Evolutionary conservation across 257 asterid genomes (phyloP), one percentile per base, ranked within the genome.

Genomic region (Nicotiana benthamiana): DNA sequence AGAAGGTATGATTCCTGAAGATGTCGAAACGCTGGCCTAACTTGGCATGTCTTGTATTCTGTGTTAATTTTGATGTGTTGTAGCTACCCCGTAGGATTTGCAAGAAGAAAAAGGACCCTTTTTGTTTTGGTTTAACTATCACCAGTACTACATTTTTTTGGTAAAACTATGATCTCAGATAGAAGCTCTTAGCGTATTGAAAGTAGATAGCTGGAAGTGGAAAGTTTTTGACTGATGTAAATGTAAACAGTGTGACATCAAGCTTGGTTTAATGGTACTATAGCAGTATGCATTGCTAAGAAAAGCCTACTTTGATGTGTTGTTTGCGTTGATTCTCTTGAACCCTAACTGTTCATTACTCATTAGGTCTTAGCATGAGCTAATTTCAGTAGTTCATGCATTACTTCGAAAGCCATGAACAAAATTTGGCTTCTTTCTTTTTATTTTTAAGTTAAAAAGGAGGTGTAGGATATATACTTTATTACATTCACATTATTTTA

Each of bases 1-100:
- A 67, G 90, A 83, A 63, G 85, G 90, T 16, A 81, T 83, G 80
- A 59, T 84, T 77, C 80, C 36, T 68, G 78, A 83, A 63, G 87
- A 79, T 62, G 52, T 53, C 11, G 15, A 65, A 30, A 4, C 16
- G 2, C 32, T 51, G 28, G 43, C 60, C 43, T 74, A 51, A 16
- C 62, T 24, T 46, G 78, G 61, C 61, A 18, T 24, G 26, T 48
- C 26, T 6, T 22, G 22, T 43, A 12, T 6, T 46, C 53, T 66
- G 1, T 24, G 24, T 72, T 72, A 52, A 18, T 36, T 46, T 24
- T 24, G 78, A 22, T 48, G 61, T 74, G 61, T 46, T 26, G 79
- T 74, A 48, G 59, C 77, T 70, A 43, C 59, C 43, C 74, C 59
- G 13, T 22, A 70, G 79, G 61, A 26, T 46, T 48, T 24, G 61